Evolutionary conservation across 2,329 filamentous ascomycete genomes (phyloP).

Genomic region (Ophiobolus disseminans): DNA sequence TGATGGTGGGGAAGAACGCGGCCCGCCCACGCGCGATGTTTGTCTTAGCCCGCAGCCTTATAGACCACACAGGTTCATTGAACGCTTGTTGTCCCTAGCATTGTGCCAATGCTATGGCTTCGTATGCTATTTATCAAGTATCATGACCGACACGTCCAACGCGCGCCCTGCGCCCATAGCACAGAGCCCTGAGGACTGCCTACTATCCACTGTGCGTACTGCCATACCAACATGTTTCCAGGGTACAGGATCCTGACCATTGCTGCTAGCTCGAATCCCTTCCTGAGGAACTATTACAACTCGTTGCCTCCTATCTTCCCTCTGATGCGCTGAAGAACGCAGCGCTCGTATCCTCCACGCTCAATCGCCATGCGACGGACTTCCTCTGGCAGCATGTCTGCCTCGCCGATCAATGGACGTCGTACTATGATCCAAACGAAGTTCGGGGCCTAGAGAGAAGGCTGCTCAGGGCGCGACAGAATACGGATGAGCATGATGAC

Average conservation of each 20-base stretch:
- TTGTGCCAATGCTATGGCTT: neutral
- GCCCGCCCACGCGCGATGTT: no score
- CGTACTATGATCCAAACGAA: conserved; percentile 28
- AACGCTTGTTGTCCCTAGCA: no score
- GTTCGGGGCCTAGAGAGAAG: no score
- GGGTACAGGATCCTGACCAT: no score
- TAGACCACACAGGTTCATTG: no score
- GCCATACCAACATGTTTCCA: neutral
- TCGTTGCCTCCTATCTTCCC: conserved; percentile 47
- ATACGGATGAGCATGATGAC: conserved; percentile 47
- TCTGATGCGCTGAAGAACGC: conserved; percentile 37
- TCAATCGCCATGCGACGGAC: conserved; percentile 46
- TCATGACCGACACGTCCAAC: no score
- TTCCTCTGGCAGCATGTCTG: conserved; percentile 52
- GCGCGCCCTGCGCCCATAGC: no score
- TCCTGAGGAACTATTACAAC: conserved; percentile 52
- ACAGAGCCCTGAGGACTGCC: neutral
- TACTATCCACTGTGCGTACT: conserved; percentile 9
- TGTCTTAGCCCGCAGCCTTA: no score
- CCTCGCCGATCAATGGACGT: conserved; percentile 49
- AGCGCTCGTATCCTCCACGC: conserved; percentile 45
- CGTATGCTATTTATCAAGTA: no score
- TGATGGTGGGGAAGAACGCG: no score
- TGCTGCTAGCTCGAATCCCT: conserved; percentile 46
- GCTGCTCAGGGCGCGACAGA: conserved; percentile 21